Evolutionary conservation across 208 protist genomes (phyloP), one percentile per base, ranked within the genome.

Genomic region (Acanthamoeba culbertsoni): DNA sequence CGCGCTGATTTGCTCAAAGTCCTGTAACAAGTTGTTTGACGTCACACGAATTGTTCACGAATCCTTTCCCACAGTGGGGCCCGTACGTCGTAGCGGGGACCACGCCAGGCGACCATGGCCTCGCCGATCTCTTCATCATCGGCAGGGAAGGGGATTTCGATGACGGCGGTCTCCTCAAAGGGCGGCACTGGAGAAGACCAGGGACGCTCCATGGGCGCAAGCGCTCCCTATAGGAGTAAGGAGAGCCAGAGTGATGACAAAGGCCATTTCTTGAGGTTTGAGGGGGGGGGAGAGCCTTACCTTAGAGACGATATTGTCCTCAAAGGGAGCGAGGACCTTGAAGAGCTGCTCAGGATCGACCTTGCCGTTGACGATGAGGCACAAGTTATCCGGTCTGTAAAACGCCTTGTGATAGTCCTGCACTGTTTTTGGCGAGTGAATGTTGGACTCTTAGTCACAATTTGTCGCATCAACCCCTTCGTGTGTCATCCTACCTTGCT

Each of bases 331-430:
- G 3, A 97, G 8, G 23, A 93, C 86, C 8, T 28, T 31, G 63
- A 96, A 91, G 0, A 96, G 28, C n/a, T 94, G 62, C 6, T 92
- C 93, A 42, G 37, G 26, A 28, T 35, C 31, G 28, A 96, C 71
- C 7, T 93, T 71, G 45, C 96, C 96, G 6, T 93, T 94, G 8
- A 97, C 59, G 63, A 97, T 95, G 14, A 96, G n/a, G 65, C 55
- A 92, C 28, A 97, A 68, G 73, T 97, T 97, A 48, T 97, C 93
- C 1, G 95, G 91, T 55, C 93, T 55, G 91, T 97, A 97, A 63
- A 95, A 96, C 0, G 86, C 43, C 37, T 86, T 55, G 73, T 96
- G 95, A 89, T 96, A 97, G n/a, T 94, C 53, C 26, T 93, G 53
- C 0, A 97, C 91, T 71, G 33, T 75, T 35, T 31, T 40, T 53